Percentiles rank a stretch among this genome's conserved stretches.
phyloP scores from a whole-genome alignment of 192 early-diverging fungal genomes.

The Coemansia sp. region DNA sequence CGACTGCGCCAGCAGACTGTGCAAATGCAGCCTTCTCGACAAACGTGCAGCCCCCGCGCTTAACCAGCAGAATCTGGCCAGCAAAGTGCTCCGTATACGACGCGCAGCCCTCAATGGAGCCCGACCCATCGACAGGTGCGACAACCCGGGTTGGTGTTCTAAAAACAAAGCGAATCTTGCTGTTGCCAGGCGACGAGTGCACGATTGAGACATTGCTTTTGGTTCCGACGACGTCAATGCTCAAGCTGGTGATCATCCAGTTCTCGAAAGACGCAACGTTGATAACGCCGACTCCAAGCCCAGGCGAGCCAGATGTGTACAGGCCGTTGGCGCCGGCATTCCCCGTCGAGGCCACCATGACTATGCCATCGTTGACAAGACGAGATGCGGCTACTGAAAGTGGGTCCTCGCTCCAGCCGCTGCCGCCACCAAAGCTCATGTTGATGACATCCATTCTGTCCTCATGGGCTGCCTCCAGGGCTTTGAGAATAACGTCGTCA shows the following conservation, averaged over 20 bases:
- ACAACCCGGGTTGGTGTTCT: slow-evolving; percentile 34
- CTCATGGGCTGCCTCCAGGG: slow-evolving; percentile 64
- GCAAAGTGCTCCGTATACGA: slow-evolving; percentile 37
- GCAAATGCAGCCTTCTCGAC: slow-evolving; percentile 60
- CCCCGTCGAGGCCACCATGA: slow-evolving; percentile 62
- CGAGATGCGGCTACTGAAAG: slow-evolving; percentile 59
- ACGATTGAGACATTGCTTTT: slow-evolving; percentile 48
- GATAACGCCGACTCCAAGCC: slow-evolving; percentile 55
- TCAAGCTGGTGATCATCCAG: slow-evolving; percentile 46
- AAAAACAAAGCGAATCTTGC: slow-evolving; percentile 47
- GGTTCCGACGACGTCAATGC: slow-evolving; percentile 34
- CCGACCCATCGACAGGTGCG: slow-evolving; percentile 44
- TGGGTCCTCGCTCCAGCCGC: slow-evolving; percentile 62
- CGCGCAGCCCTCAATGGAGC: slow-evolving; percentile 59
- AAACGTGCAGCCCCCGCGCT: slow-evolving; percentile 70
- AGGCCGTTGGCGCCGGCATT: slow-evolving; percentile 69
- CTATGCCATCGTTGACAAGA: slow-evolving; percentile 37
- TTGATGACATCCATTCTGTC: slow-evolving; percentile 82
- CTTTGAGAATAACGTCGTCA: slow-evolving; percentile 69
- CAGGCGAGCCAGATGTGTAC: slow-evolving; percentile 59
- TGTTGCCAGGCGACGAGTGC: slow-evolving; percentile 45
- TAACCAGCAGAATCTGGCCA: slow-evolving; percentile 61
- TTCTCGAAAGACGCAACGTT: slow-evolving; percentile 57
- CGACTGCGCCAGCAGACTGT: slow-evolving; percentile 60
- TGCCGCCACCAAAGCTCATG: slow-evolving; percentile 74